Base-by-base conservation (phyloP, 768 basidiomycete genomes). In the Cystoderma amianthinum region DNA sequence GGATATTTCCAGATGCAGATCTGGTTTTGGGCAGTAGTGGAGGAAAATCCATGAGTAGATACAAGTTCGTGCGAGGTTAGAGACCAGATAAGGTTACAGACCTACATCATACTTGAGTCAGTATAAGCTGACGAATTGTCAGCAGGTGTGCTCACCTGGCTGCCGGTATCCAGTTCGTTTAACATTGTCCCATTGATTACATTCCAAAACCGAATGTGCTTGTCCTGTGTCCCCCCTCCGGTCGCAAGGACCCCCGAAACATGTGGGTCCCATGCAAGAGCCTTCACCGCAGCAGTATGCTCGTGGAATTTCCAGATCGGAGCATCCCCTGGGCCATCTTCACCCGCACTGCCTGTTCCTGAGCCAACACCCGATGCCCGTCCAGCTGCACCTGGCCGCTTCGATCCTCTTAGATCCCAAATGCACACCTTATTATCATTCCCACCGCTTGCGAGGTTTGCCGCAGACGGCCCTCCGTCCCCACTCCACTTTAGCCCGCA, bases 391-490 rank as follows among this genome's bases (percentile, higher is more conserved):
- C 61, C 60, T 18, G 64, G 61, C 36, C 78, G 60, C 50, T 69
- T 68, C 4, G 77, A 75, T 6, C 84, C 86, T 42, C 87, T 72
- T 41, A 91, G 64, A 56, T 97, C 93, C 90, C 94, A 99, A 40
- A 99, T 92, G 52, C 90, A 92, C 13, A 99, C 88, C 65, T 97
- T 97, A 65, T 99, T 99, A 63, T 99, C 95, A 58, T 99, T 99
- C 0, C 95, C 95, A 2, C 95, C 95, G 49, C 86, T 91, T 2
- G 95, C 95, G 3, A 99, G 74, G 21, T 72, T 72, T 5, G 81
- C 81, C 0, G 59, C 53, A 0, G 49, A 56, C 0, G 60, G 55
- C 0, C 68, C 69, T 1, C 54, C 62, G 19, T 71, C 68, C 10
- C 73, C 69, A 54, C 84, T 92, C 95, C 94, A 99, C 44, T 88